phyloP scores from a whole-genome alignment of 164 flowering plant species.

The Sextonia rubra region DNA sequence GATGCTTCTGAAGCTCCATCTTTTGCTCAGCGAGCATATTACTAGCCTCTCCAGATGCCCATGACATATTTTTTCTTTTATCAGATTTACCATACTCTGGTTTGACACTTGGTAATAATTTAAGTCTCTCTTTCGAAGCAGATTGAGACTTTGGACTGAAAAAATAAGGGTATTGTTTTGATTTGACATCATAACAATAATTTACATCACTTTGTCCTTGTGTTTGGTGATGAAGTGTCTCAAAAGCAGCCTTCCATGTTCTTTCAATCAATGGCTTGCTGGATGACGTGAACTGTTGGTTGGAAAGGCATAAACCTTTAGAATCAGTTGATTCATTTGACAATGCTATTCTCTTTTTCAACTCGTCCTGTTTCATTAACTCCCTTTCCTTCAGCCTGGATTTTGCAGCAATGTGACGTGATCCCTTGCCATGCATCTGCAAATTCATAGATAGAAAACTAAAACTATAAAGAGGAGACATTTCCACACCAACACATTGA shows the following conservation, averaged over 20 bases:
- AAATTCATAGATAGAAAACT: neutral
- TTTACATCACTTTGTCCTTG: conserved; percentile 2
- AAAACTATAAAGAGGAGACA: neutral
- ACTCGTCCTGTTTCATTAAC: conserved; percentile 30
- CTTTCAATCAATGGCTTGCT: conserved; percentile 43
- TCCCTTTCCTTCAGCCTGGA: conserved; percentile 45
- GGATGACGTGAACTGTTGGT: conserved; percentile 5
- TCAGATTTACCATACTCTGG: neutral
- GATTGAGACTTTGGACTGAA: conserved; percentile 7
- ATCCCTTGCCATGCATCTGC: conserved; percentile 57
- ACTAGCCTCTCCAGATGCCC: conserved; percentile 7
- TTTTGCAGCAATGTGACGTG: conserved; percentile 48
- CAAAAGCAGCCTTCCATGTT: conserved; percentile 34
- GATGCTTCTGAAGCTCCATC: conserved; percentile 27
- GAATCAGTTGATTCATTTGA: conserved; percentile 18
- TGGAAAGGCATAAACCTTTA: conserved; percentile 1
- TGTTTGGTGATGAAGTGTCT: conserved; percentile 17
- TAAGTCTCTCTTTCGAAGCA: conserved; percentile 1
- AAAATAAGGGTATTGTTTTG: conserved; percentile 4
- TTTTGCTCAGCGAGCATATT: conserved; percentile 19
- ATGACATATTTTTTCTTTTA: conserved; percentile 6
- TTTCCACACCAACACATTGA: neutral
- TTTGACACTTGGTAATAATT: neutral
- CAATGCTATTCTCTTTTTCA: conserved; percentile 49
- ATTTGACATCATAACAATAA: conserved; percentile 4